These are phyloP conservation scores for Leucoagaricus sp. DNA, from an alignment of 1,284 basidiomycete genomes.

Conservation along the genomic window DNA sequence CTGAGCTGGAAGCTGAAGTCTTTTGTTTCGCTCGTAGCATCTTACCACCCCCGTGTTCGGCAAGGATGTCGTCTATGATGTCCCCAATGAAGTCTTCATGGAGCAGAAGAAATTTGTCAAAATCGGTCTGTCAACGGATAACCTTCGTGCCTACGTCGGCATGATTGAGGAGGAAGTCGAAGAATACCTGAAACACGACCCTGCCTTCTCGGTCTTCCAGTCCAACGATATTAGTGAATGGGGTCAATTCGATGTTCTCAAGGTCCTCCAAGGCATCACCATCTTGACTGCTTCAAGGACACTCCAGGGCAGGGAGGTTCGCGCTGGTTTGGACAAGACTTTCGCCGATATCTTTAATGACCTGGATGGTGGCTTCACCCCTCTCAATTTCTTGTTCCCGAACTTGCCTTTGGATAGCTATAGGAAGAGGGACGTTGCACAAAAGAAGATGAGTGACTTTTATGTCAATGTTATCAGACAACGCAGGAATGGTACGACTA, in stretches of 20 bases:
- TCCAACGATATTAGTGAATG: slow-evolving; percentile 63
- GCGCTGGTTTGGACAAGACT: slow-evolving; percentile 75
- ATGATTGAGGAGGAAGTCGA: slow-evolving; percentile 89
- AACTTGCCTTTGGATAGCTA: slow-evolving; percentile 92
- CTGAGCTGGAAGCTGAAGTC: background rate
- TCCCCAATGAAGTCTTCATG: slow-evolving; percentile 97
- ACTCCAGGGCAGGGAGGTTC: slow-evolving; percentile 91
- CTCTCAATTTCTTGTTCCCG: slow-evolving; percentile 93
- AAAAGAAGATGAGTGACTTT: slow-evolving; percentile 93
- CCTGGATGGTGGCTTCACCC: slow-evolving; percentile 91
- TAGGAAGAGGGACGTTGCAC: slow-evolving; percentile 80
- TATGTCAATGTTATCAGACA: slow-evolving; percentile 88
- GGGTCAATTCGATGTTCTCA: slow-evolving; percentile 74
- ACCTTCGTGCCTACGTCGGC: slow-evolving; percentile 88
- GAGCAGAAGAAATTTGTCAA: slow-evolving; percentile 99
- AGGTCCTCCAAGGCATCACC: slow-evolving; percentile 88
- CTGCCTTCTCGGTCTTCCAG: slow-evolving; percentile 62
- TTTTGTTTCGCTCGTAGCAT: slow-evolving; percentile 49
- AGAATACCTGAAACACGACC: slow-evolving; percentile 66
- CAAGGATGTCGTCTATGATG: slow-evolving; percentile 97
- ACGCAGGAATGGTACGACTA: slow-evolving; percentile 55
- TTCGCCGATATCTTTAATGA: slow-evolving; percentile 90
- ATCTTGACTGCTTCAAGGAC: slow-evolving; percentile 94
- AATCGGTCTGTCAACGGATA: slow-evolving; percentile 90
- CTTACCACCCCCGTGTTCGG: slow-evolving; percentile 94